Evolutionary conservation across 2,329 filamentous ascomycete species (phyloP).

Genomic region (Scorias spongiosa): DNA sequence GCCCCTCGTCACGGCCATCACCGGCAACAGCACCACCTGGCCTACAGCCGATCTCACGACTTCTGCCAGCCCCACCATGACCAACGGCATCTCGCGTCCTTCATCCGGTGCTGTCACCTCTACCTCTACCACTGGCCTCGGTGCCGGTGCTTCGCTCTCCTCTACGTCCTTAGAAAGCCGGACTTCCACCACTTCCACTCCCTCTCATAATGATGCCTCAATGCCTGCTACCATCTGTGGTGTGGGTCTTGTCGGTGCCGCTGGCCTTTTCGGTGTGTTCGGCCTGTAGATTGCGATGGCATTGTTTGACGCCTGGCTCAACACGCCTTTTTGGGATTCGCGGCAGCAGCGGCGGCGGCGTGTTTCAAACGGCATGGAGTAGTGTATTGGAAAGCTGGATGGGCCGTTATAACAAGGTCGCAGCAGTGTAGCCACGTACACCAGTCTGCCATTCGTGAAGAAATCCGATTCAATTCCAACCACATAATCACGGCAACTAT

Average conservation of each 20-base stretch:
- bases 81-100: constrained; percentile 3
- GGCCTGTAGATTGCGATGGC: constrained; percentile 23
- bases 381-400: no score
- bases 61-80: constrained; percentile 1
- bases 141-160: constrained; percentile 1
- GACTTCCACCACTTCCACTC: constrained; percentile 1
- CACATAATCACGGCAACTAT: no score
- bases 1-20: constrained; percentile 3
- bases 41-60: constrained; percentile 2
- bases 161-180: no score
- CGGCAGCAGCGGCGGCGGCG: no score
- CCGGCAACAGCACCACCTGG: constrained; percentile 3
- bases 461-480: no score
- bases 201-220: constrained; percentile 13
- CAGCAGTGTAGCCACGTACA: no score
- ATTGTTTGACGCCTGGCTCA: not conserved
- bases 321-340: no score
- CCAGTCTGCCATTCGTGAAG: no score
- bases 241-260: constrained; percentile 24
- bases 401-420: no score
- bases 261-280: constrained; percentile 29
- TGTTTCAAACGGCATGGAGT: no score
- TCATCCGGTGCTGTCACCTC: constrained; percentile 3
- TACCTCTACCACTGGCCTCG: constrained; percentile 5
- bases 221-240: constrained; percentile 24